Base-by-base conservation (phyloP, 2,329 filamentous ascomycete species). In the Cercospora citrullina region DNA sequence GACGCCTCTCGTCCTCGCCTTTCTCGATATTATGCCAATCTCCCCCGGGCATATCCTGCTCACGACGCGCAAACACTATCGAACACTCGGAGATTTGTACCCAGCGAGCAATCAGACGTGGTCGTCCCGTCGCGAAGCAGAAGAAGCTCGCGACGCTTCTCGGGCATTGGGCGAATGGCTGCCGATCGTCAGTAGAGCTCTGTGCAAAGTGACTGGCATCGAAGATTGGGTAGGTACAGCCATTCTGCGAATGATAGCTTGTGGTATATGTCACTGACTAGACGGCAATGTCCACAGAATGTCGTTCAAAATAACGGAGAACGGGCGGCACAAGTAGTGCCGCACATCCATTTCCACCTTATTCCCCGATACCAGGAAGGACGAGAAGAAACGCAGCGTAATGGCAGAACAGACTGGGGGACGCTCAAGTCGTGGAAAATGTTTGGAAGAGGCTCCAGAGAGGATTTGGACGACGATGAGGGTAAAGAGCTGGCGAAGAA, bases 241-340 rank as follows among this genome's bases (percentile, higher is more conserved):
- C 8, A 28, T 28, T n/a, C 0, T 30, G 26, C n/a, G 28, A 16
- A 4, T 14, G 14, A 4, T 16, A 58, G 28, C 21, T 23, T 14
- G 18, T 23, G 5, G 7, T 10, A 7, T 7, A 58, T 8, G 30
- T 30, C 14, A 58, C 53, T 58, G n/a, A 58, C 53, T 26, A 6
- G 10, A 51, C 21, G 18, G 18, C 45, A 10, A n/a, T 57, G 18
- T 14, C 9, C 30, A 12, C n/a, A 58, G 61, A 99, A 99, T 79
- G 89, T 98, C 31, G 92, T 98, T 65, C 94, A 98, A 82, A 98
- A 98, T 78, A 98, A 97, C 74, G 87, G 94, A 16, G 89, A 89
- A 3, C 88, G 93, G 33, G 94, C 94, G 2, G 93, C 93, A 2
- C 94, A 98, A 81, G 93, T 97, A 16, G 93, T 98, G 1, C 91